Evolutionary conservation across 2,329 filamentous ascomycete genomes (phyloP).

Genomic region (Neonectria ditissima): DNA sequence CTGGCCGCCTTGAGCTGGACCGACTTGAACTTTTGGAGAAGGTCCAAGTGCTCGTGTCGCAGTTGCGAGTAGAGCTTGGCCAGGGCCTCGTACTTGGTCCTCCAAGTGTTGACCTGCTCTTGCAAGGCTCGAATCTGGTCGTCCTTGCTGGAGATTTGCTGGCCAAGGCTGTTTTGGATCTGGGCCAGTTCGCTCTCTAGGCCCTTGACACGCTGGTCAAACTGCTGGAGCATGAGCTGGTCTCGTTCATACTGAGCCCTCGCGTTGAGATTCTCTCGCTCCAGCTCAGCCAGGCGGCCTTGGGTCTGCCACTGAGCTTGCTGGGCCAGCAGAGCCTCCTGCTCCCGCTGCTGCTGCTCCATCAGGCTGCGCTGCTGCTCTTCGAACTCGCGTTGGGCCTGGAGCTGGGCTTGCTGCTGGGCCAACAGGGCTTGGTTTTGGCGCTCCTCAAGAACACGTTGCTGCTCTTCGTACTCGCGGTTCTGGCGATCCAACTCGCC

Average conservation of each 20-base stretch:
- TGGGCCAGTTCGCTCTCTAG: slow-evolving; percentile 88
- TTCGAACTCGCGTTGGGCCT: slow-evolving; percentile 95
- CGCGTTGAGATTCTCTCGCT: slow-evolving; percentile 94
- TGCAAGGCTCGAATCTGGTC: slow-evolving; percentile 93
- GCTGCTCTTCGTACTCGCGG: slow-evolving; percentile 94
- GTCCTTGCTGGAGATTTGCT: slow-evolving; percentile 90
- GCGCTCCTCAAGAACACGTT: slow-evolving; percentile 86
- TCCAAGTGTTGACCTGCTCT: slow-evolving; percentile 98
- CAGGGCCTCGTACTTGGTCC: slow-evolving; percentile 94
- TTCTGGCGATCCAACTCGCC: slow-evolving; percentile 91
- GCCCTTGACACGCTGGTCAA: slow-evolving; percentile 93
- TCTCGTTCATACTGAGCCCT: slow-evolving; percentile 97
- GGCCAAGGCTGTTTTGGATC: slow-evolving; percentile 83
- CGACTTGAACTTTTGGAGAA: slow-evolving; percentile 95
- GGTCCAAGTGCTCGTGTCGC: slow-evolving; percentile 92
- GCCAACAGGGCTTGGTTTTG: slow-evolving; percentile 84
- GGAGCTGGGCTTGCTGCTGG: slow-evolving; percentile 84
- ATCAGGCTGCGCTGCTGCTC: slow-evolving; percentile 89
- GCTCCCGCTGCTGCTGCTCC: slow-evolving; percentile 90
- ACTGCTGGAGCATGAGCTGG: slow-evolving; percentile 96
- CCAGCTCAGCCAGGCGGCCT: slow-evolving; percentile 92
- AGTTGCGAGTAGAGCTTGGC: slow-evolving; percentile 98
- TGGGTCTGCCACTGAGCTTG: slow-evolving; percentile 95
- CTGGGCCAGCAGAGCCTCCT: slow-evolving; percentile 88
- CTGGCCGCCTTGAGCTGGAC: slow-evolving; percentile 97